Evolutionary conservation across 176 grass and related monocot genomes (phyloP).

Genomic region (Aegilops longissima): DNA sequence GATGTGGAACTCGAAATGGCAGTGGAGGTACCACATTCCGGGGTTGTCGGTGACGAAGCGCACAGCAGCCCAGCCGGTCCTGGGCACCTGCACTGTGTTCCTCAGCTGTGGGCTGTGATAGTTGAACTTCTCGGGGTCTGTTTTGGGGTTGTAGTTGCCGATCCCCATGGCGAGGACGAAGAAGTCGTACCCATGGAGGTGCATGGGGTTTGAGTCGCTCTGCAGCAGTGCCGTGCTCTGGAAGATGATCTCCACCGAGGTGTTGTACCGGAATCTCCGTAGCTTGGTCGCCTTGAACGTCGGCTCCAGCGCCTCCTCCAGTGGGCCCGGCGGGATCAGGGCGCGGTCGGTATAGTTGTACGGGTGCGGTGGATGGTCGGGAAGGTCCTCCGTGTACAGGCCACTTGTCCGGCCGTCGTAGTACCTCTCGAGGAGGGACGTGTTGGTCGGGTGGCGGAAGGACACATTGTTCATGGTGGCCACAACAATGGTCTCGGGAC

Average conservation of each 20-base stretch:
- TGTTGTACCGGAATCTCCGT: slow-evolving; percentile 40
- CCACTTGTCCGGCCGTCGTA: slow-evolving; percentile 12
- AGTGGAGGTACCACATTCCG: slow-evolving; percentile 1
- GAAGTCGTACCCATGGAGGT: slow-evolving; percentile 46
- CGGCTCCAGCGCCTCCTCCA: slow-evolving; percentile 17
- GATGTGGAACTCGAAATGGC: slow-evolving; percentile 6
- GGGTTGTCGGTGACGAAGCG: slow-evolving; percentile 17
- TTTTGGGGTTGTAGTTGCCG: slow-evolving; percentile 49
- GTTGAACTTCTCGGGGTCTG: slow-evolving; percentile 50
- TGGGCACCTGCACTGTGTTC: slow-evolving; percentile 16
- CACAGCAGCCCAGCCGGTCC: background rate
- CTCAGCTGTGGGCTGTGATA: slow-evolving; percentile 41
- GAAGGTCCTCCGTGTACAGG: slow-evolving; percentile 29
- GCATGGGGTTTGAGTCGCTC: slow-evolving; percentile 72
- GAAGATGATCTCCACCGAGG: slow-evolving; percentile 24
- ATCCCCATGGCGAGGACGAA: background rate
- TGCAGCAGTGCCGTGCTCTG: background rate
- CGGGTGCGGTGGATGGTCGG: slow-evolving; percentile 18
- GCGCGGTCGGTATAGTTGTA: slow-evolving; percentile 50
- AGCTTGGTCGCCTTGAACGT: slow-evolving; percentile 44
- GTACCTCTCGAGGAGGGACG: slow-evolving; percentile 47
- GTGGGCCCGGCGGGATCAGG: background rate
- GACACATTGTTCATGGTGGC: slow-evolving; percentile 71
- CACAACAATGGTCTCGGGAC: slow-evolving; percentile 26
- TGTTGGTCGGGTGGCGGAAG: slow-evolving; percentile 25